Conservation (phyloP, 257 asterid genomes). For the Schizonepeta tenuifolia region DNA sequence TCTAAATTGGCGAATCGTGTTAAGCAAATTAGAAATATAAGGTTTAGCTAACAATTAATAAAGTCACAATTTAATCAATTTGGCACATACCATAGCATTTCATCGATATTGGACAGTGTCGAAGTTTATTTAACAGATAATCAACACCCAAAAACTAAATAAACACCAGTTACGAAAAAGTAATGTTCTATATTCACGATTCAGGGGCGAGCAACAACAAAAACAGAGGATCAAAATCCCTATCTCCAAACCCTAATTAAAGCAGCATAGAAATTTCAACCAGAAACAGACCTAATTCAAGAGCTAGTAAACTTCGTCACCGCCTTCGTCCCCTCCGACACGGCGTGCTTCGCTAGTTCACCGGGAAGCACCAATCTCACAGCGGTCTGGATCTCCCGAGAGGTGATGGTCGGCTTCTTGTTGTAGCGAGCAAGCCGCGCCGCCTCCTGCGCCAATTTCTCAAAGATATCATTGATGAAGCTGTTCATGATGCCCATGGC, state of each 20-base stretch:
- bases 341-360: slow-evolving; percentile 68
- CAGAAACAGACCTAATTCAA: slow-evolving; percentile 18
- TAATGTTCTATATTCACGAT: slow-evolving; percentile 22
- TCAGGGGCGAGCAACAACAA: not conserved
- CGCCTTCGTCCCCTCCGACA: slow-evolving; percentile 74
- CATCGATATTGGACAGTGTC: no score
- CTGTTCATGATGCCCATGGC: slow-evolving; percentile 83
- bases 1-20: no score
- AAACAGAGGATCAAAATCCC: not conserved
- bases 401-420: slow-evolving; percentile 73
- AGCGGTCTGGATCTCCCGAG: slow-evolving; percentile 72
- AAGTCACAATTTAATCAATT: no score
- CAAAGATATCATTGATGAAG: slow-evolving; percentile 67
- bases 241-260: slow-evolving; percentile 10
- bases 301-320: slow-evolving; percentile 72
- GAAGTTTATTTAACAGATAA: no score
- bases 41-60: no score
- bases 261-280: not conserved
- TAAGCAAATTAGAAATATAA: no score
- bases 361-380: slow-evolving; percentile 68
- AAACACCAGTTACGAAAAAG: not conserved
- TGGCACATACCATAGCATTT: no score
- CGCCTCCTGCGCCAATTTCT: slow-evolving; percentile 65
- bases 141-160: not conserved
- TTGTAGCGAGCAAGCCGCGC: slow-evolving; percentile 61